A percentile compares a stretch with the other conserved stretches of the same genome.
Evolutionary conservation across 1,284 basidiomycete genomes (phyloP).

Genomic region (Apiotrichum domesticum): DNA sequence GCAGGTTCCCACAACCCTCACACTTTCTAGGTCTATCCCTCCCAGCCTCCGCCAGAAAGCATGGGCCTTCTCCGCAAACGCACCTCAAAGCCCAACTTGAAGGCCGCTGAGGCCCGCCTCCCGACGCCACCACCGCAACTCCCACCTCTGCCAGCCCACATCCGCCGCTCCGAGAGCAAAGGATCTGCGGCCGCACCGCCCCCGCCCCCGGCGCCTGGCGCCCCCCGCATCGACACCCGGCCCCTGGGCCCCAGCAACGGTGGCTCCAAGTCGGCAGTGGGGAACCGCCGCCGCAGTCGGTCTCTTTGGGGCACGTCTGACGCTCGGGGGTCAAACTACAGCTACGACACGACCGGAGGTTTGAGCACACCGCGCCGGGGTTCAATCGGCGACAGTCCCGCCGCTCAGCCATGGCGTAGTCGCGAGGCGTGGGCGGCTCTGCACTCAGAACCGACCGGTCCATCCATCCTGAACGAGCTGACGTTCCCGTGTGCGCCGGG

Average conservation of each 20-base stretch:
- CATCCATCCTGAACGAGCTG: conserved; percentile 6
- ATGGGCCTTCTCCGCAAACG: conserved; percentile 19
- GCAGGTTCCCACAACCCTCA: no score
- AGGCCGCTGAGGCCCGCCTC: conserved; percentile 7
- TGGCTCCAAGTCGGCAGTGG: not conserved
- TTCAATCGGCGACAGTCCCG: not conserved
- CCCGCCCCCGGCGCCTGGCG: no score
- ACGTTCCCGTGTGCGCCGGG: conserved; percentile 9
- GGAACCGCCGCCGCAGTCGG: not conserved
- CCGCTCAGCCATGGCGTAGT: conserved; percentile 32
- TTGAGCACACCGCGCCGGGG: not conserved
- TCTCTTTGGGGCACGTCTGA: not conserved
- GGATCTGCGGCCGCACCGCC: no score
- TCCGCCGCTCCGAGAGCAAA: conserved; percentile 8
- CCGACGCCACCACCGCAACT: conserved; percentile 17
- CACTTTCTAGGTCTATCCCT: not conserved
- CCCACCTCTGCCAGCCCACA: conserved; percentile 16
- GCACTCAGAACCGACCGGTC: conserved; percentile 8
- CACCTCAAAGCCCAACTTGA: conserved; percentile 12
- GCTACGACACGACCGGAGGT: not conserved
- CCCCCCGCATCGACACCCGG: no score
- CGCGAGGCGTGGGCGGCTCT: conserved; percentile 32
- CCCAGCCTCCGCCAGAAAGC: not conserved
- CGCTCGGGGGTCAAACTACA: not conserved
- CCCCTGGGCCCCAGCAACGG: not conserved